phyloP scores from a whole-genome alignment of 164 flowering plant genomes.

The Liriodendron chinense region DNA sequence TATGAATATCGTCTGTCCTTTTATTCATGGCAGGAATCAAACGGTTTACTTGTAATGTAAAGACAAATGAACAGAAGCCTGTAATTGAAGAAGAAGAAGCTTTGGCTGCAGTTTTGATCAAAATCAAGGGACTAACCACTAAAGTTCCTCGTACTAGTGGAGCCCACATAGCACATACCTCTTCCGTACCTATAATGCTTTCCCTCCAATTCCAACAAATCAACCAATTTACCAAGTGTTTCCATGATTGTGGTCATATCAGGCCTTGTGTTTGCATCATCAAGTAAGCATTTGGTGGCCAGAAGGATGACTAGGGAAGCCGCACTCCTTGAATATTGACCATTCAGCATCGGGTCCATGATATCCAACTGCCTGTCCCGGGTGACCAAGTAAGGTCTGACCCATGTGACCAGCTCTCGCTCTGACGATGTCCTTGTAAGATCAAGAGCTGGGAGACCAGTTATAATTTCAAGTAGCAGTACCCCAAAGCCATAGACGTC shows the following conservation, averaged over 20 bases:
- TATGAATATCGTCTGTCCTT: too few species aligned
- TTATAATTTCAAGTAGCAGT: background rate
- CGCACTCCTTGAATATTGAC: background rate
- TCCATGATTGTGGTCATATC: background rate
- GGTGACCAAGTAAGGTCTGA: background rate
- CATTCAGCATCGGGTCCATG: background rate
- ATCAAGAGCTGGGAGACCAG: background rate
- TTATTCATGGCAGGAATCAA: too few species aligned
- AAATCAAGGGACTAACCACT: too few species aligned
- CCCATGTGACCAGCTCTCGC: background rate
- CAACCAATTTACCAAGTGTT: background rate
- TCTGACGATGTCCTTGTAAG: background rate
- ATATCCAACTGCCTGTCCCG: background rate
- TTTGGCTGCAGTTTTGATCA: too few species aligned
- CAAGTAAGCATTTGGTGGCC: background rate
- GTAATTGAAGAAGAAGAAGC: too few species aligned
- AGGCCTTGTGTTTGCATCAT: background rate
- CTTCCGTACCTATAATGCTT: too few species aligned
- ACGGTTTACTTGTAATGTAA: too few species aligned
- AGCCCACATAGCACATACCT: too few species aligned
- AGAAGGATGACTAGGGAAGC: background rate
- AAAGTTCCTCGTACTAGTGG: too few species aligned
- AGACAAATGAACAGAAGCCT: too few species aligned
- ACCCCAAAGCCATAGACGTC: background rate
- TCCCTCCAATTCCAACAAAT: background rate